A percentile compares a stretch with the other conserved stretches of the same genome.
Evolutionary conservation across 2,329 filamentous ascomycete genomes (phyloP).

Genomic region (Bimuria novae-zelandiae): DNA sequence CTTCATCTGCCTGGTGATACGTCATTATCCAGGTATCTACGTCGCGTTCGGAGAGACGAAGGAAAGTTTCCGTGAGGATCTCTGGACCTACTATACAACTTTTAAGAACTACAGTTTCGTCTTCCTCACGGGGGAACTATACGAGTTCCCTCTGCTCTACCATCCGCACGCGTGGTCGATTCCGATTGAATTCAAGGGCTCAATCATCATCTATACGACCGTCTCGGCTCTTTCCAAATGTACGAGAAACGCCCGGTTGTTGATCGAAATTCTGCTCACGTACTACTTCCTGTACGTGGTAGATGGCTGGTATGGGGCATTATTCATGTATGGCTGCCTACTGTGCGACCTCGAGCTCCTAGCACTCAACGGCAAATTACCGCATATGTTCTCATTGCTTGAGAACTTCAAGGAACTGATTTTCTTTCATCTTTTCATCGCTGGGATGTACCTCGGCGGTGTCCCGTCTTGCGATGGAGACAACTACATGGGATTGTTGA

Average conservation of each 20-base stretch:
- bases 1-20: conserved; percentile 57
- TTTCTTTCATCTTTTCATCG: conserved; percentile 49
- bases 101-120: conserved; percentile 71
- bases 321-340: conserved; percentile 45
- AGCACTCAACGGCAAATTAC: conserved; percentile 31
- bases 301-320: conserved; percentile 63
- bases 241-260: conserved; percentile 59
- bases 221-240: conserved; percentile 62
- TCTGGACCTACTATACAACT: conserved; percentile 33
- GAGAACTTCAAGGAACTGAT: conserved; percentile 56
- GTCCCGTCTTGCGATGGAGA: conserved; percentile 57
- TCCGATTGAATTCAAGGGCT: conserved; percentile 56
- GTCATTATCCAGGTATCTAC: conserved; percentile 50
- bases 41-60: conserved; percentile 56
- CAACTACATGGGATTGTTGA: conserved; percentile 54
- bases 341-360: conserved; percentile 45
- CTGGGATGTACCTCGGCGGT: conserved; percentile 63
- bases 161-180: conserved; percentile 46
- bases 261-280: conserved; percentile 58
- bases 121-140: conserved; percentile 61
- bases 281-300: conserved; percentile 70
- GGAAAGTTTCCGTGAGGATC: conserved; percentile 45
- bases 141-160: conserved; percentile 57
- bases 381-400: conserved; percentile 55
- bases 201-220: conserved; percentile 64